Percentiles rank a stretch among this genome's conserved stretches.
Conservation (phyloP, 495 filamentous ascomycete genomes). For the Viridothelium virens region DNA sequence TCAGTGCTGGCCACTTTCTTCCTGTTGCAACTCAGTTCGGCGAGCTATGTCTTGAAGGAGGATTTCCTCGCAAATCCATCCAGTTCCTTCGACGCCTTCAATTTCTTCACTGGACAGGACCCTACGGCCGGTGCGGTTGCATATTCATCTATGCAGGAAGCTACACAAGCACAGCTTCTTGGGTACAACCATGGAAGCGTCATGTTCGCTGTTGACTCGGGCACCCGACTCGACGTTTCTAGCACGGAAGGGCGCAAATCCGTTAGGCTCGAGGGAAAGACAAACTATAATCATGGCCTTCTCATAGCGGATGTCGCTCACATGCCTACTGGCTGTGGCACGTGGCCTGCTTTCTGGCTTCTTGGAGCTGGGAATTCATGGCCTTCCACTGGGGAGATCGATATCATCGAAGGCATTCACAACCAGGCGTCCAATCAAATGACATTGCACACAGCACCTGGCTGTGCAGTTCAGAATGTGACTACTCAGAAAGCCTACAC, state of each 20-base stretch:
- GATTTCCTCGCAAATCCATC: constrained; percentile 15
- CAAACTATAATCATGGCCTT: constrained; percentile 32
- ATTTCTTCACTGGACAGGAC: constrained; percentile 38
- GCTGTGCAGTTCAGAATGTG: constrained; percentile 24
- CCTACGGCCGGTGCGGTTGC: constrained; percentile 30
- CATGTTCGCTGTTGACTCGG: constrained; percentile 29
- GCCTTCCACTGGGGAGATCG: constrained; percentile 34
- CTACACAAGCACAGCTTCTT: constrained; percentile 9
- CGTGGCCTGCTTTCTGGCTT: constrained; percentile 33
- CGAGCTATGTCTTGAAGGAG: neutral
- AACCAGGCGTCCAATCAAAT: constrained; percentile 28
- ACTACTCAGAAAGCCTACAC: constrained; percentile 18
- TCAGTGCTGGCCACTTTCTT: neutral
- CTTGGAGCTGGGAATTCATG: constrained; percentile 21
- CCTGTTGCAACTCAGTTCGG: neutral
- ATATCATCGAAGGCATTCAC: constrained; percentile 35
- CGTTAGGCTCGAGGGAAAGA: constrained; percentile 28
- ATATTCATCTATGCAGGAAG: constrained; percentile 21
- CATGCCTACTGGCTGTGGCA: constrained; percentile 29
- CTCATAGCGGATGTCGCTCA: constrained; percentile 28
- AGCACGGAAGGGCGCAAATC: constrained; percentile 26
- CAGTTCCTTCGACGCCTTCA: constrained; percentile 47
- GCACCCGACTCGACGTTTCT: constrained; percentile 20
- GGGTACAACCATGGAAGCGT: constrained; percentile 18
- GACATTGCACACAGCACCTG: constrained; percentile 33